Conservation (phyloP, 768 basidiomycete genomes). For the Auriculariales sp. region DNA sequence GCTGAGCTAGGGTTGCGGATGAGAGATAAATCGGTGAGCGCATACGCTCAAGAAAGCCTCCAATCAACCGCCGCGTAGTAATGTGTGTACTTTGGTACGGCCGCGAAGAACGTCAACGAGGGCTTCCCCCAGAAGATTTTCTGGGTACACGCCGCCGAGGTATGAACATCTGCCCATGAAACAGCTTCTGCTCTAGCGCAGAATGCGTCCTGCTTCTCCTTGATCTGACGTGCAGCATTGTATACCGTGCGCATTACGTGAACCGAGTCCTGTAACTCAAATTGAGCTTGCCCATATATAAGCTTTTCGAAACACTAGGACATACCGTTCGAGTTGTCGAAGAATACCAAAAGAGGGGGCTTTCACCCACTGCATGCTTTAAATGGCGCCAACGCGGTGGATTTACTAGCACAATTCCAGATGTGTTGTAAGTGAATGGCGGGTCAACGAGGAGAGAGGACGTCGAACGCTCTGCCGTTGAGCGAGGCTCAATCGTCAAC, state of each 20-base stretch:
- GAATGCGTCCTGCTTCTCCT: constrained; percentile 51
- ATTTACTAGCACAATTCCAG: constrained; percentile 9
- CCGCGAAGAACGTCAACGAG: constrained; percentile 21
- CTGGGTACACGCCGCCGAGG: constrained; percentile 43
- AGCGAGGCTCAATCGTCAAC: constrained; percentile 26
- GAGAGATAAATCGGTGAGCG: constrained; percentile 16
- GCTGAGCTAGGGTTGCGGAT: constrained; percentile 15
- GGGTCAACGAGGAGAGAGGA: constrained; percentile 23
- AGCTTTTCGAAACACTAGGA: no score
- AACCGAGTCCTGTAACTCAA: constrained; percentile 6
- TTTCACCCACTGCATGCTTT: constrained; percentile 23
- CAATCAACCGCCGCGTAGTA: constrained; percentile 42
- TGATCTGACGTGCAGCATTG: constrained; percentile 48
- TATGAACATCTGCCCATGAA: constrained; percentile 24
- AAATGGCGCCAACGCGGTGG: constrained; percentile 22
- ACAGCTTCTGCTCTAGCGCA: constrained; percentile 35
- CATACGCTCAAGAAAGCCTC: constrained; percentile 48
- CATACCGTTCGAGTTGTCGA: no score
- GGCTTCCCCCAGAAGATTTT: constrained; percentile 22
- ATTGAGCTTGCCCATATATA: constrained; percentile 5
- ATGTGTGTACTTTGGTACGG: constrained; percentile 24
- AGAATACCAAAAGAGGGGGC: background rate
- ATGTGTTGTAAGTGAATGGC: constrained; percentile 20
- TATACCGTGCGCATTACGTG: constrained; percentile 20
- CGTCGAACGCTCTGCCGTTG: constrained; percentile 22